Base-by-base conservation (phyloP, 805 yeast species). In the Sugiyamaella marilandica region DNA sequence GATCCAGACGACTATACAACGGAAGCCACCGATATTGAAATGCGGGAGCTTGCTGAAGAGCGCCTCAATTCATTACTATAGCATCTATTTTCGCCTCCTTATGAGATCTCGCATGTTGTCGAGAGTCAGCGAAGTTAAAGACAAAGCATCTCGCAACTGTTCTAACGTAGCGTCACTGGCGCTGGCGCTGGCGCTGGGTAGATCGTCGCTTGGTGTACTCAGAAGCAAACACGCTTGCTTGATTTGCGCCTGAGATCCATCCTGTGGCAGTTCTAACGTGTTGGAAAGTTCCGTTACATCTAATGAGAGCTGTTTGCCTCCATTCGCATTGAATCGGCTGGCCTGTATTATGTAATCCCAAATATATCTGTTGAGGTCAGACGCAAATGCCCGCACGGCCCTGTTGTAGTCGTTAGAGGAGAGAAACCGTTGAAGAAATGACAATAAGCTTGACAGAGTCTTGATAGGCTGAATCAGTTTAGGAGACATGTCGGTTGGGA, bases 321-420 rank as follows among this genome's bases (percentile, higher is more conserved):
- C 77, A 8, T 41, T 32, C 4, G 32, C 24, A 11, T 64, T 63
- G 59, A 76, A 77, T 45, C 58, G 62, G 54, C 70, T 70, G 8
- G 72, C 71, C 55, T 67, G 66, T 9, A 75, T 62, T 11, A 76
- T 65, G 48, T 69, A 68, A 29, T 63, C 67, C 62, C 70, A 72
- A 47, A 76, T 62, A 49, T 73, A 72, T 16, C 56, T 56, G 2
- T 71, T 65, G n/a, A 76, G 50, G 2, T 64, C 61, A 4, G 50
- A 45, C 0, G 72, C 61, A 8, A 74, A 52, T 10, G 52, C 45
- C 3, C 60, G 48, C 36, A 64, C 58, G 35, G 72, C 54, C 4
- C 58, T 54, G 21, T 64, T 56, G 49, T 58, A 65, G 45, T 72
- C 74, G 5, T 65, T 55, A 1, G 52, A 45, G 5, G 73, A 67